These are phyloP conservation scores for Apiospora aurea DNA, from an alignment of 2,329 filamentous ascomycete species.

Conservation along the genomic window DNA sequence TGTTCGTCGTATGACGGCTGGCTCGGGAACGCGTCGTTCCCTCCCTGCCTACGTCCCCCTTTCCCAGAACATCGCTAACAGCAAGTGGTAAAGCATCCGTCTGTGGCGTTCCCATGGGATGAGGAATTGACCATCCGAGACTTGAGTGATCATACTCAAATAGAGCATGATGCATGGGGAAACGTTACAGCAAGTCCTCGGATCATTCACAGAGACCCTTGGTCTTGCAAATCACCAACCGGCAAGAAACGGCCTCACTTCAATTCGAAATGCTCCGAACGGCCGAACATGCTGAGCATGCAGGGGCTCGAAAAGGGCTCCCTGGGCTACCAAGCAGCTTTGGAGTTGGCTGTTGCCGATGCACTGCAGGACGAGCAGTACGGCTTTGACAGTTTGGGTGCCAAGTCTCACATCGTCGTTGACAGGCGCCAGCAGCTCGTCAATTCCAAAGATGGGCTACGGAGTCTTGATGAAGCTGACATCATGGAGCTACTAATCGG, in stretches of 20 bases:
- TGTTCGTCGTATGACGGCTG: neutral
- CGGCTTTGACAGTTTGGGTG: slow-evolving; percentile 63
- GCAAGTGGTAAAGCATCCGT: slow-evolving; percentile 55
- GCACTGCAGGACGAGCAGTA: slow-evolving; percentile 68
- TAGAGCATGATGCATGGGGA: slow-evolving; percentile 69
- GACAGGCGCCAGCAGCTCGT: slow-evolving; percentile 66
- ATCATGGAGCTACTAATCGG: slow-evolving; percentile 66
- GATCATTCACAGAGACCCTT: slow-evolving; percentile 58
- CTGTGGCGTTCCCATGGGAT: slow-evolving; percentile 73
- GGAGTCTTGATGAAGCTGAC: slow-evolving; percentile 62
- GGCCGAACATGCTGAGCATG: slow-evolving; percentile 76
- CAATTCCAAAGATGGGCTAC: slow-evolving; percentile 59
- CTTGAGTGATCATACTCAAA: slow-evolving; percentile 68
- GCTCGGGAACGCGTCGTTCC: neutral
- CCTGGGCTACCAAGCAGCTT: slow-evolving; percentile 71
- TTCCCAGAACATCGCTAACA: slow-evolving; percentile 1
- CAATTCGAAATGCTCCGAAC: slow-evolving; percentile 64
- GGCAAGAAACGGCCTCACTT: slow-evolving; percentile 62
- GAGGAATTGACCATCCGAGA: slow-evolving; percentile 66
- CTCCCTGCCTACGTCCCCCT: neutral
- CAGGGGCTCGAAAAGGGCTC: slow-evolving; percentile 75
- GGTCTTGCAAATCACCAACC: slow-evolving; percentile 50
- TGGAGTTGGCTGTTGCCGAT: slow-evolving; percentile 71
- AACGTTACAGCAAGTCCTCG: slow-evolving; percentile 69
- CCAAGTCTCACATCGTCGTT: slow-evolving; percentile 60